phyloP scores from a whole-genome alignment of 805 yeast species.

The Zygosaccharomyces siamensis region DNA sequence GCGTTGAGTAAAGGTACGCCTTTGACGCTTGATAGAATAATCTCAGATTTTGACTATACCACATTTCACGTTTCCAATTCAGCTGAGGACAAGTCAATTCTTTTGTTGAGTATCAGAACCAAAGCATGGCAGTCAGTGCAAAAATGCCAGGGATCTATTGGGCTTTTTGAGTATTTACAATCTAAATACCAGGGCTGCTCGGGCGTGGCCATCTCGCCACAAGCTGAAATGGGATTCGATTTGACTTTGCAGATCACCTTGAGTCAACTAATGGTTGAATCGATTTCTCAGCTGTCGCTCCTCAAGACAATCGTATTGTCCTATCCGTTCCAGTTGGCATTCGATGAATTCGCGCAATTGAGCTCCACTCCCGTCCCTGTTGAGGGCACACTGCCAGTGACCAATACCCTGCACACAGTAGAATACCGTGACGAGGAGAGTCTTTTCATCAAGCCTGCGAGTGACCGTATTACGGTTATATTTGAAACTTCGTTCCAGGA shows the following conservation, averaged over 20 bases:
- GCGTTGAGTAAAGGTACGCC: constrained; percentile 28
- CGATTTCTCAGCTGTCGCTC: constrained; percentile 63
- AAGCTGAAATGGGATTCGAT: constrained; percentile 70
- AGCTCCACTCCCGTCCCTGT: constrained; percentile 36
- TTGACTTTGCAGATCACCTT: constrained; percentile 70
- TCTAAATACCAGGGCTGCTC: constrained; percentile 17
- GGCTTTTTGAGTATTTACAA: constrained; percentile 21
- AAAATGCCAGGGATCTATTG: constrained; percentile 17
- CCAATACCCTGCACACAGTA: constrained; percentile 37
- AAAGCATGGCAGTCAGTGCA: constrained; percentile 32
- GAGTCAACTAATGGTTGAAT: constrained; percentile 44
- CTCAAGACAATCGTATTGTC: constrained; percentile 85
- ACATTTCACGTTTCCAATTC: constrained; percentile 77
- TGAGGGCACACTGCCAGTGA: constrained; percentile 21
- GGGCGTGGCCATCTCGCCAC: constrained; percentile 21
- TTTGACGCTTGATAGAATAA: constrained; percentile 66
- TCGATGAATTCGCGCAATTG: constrained; percentile 68
- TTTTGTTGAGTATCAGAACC: constrained; percentile 30
- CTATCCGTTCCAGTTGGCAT: constrained; percentile 88
- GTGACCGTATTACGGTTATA: constrained; percentile 94
- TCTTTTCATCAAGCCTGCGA: constrained; percentile 84
- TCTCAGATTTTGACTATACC: constrained; percentile 94
- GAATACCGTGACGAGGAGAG: constrained; percentile 92
- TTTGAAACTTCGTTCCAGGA: constrained; percentile 93
- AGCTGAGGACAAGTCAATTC: constrained; percentile 59